Base-by-base conservation (phyloP, 2,329 filamentous ascomycete species). In the Ophiostoma montium region DNA sequence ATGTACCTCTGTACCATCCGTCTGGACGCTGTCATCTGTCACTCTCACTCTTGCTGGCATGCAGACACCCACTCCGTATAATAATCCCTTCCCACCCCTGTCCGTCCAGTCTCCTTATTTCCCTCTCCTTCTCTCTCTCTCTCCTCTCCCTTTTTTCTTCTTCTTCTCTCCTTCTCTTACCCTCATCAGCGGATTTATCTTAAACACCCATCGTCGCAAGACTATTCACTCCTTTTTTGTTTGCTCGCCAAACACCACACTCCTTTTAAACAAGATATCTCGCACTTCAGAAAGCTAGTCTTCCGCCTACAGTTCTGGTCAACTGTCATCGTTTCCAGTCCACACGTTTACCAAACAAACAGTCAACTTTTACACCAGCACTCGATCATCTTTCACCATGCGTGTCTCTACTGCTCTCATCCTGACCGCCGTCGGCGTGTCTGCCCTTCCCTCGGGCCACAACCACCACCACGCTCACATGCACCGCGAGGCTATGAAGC, bases 381-480 rank as follows among this genome's bases (percentile, higher is more conserved):
- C 8, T 8, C 5, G 41, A 35, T 3, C 36, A 31, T 12, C 46
- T 55, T 27, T 27, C 32, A 46, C 32, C 16, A 58, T 58, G 57
- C 59, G 56, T 51, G 52, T 60, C 31, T 36, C 57, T n/a, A 52
- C 56, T 16, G 48, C 64, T 36, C 51, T 64, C 39, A 55, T 65
- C 32, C 55, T 62, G 41, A 60, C 61, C 57, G 61, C 58, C 51
- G 50, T 62, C 47, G 59, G 59, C 49, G 63, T 54, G 21, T 56
- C 59, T 9, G 63, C 62, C 15, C 61, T 62, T 55, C 63, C 63
- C 5, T 63, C 62, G 3, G 60, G 59, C 49, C 42, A 44, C 42
- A 16, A 18, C 27, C 62, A 44, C 41, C 27, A 44, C 23, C 62
- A 64, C 46, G 71, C 55, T 48, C 63, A 64, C 55, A 48, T 58